Evolutionary conservation across 805 yeast genomes (phyloP), one percentile per base, ranked within the genome.

Genomic region (Kazachstania kunashirensis): DNA sequence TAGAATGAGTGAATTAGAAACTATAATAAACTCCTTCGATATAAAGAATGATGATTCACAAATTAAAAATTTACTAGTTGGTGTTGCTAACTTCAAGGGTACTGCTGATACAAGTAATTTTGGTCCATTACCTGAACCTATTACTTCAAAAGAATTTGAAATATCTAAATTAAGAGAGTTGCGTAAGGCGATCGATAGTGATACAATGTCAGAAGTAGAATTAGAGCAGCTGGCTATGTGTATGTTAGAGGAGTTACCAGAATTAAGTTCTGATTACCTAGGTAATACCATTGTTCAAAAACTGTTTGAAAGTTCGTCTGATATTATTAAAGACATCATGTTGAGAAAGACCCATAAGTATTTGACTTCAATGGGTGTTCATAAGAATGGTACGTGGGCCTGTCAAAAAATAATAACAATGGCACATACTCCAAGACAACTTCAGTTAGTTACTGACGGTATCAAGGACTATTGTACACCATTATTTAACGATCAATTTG

Each of bases 381-480:
- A 92, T 63, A 92, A 92, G 54, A 92, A 92, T 58, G 98, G 98
- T 43, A 92, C 98, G 5, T 92, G 98, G 98, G 97, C 96, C 2
- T 94, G 95, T 17, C 98, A 92, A 60, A 92, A 89, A 60, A 79
- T 92, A 59, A 86, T 92, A 48, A 81, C 77, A 46, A 77, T 78
- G 31, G 80, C 85, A 4, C 61, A 69, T 44, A 76, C 75, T 33
- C 76, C 69, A 30, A 69, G 73, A 33, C 84, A 77, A 49, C 79
- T 75, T 57, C 62, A 68, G 48, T 55, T 81, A 33, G 82, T 92
- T 30, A 77, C 79, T 7, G 65, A 72, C 18, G 73, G 85, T 28
- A 69, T 92, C 44, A 73, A 75, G 41, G 92, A 94, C 1, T 86
- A 81, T 52, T 74, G 92, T 32, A 84, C 82, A 1, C 84, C 88